Evolutionary conservation across 2,329 filamentous ascomycete species (phyloP).

Genomic region (Geosmithia putterillii): DNA sequence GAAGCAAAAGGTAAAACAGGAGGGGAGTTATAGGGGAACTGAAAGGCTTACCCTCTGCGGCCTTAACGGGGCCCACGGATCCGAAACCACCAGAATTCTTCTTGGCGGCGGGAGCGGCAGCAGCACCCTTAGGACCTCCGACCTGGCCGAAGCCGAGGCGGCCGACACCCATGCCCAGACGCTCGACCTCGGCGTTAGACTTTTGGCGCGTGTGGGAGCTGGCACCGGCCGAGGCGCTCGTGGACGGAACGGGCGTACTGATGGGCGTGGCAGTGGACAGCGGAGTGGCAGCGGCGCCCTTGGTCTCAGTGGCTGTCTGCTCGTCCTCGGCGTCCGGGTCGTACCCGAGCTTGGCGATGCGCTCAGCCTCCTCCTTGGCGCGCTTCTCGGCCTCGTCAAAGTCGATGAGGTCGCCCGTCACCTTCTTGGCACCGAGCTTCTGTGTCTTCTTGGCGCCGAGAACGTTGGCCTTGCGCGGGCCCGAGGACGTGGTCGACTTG

Average conservation of each 20-base stretch:
- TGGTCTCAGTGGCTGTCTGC: slow-evolving; percentile 28
- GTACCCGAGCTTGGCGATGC: slow-evolving; percentile 90
- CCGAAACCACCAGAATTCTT: slow-evolving; percentile 82
- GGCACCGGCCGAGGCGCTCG: slow-evolving; percentile 28
- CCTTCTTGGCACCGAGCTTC: slow-evolving; percentile 90
- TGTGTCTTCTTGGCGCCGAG: slow-evolving; percentile 69
- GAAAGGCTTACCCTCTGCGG: slow-evolving; percentile 48
- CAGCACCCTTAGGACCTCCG: slow-evolving; percentile 47
- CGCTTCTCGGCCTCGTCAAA: slow-evolving; percentile 97
- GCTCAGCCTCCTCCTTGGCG: slow-evolving; percentile 92
- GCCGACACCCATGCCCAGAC: slow-evolving; percentile 78
- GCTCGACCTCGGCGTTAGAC: slow-evolving; percentile 69
- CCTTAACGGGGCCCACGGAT: slow-evolving; percentile 64
- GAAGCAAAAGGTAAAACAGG: background rate
- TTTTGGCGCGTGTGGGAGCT: slow-evolving; percentile 44
- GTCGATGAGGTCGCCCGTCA: slow-evolving; percentile 69
- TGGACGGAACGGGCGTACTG: slow-evolving; percentile 40
- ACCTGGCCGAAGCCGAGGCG: slow-evolving; percentile 83
- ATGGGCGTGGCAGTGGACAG: slow-evolving; percentile 66
- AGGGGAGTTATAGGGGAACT: background rate
- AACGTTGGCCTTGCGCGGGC: slow-evolving; percentile 73
- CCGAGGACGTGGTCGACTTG: slow-evolving; percentile 53
- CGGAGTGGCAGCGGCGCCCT: slow-evolving; percentile 27
- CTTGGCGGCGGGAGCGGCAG: slow-evolving; percentile 37
- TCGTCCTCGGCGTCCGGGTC: slow-evolving; percentile 77